Evolutionary conservation across 257 asterid species (phyloP), one percentile per base, ranked within the genome.

Genomic region (Primulina tabacum): DNA sequence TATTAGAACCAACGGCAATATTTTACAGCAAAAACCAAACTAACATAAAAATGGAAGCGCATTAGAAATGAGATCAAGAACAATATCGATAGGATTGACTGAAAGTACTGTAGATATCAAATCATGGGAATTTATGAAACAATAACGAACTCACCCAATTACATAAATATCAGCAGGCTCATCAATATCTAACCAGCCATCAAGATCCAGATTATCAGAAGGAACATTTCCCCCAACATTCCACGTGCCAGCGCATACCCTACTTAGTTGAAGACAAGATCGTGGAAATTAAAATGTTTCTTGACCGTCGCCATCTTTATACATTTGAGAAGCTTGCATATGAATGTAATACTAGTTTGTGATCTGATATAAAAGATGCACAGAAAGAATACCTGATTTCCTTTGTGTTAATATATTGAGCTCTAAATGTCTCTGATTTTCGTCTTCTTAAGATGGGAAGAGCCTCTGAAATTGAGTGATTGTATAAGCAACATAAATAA

Each of bases 141-240:
- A 56, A 30, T 52, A n/a, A 65, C 18, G 47, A 61, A 76, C 84
- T 81, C 75, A 92, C 98, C 98, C 96, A 30, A 92, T 80, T n/a
- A 90, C 96, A 73, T 92, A 92, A 8, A 90, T 62, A 80, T 92
- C 98, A 77, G 98, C 97, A 34, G 98, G 96, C 20, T 87, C 86
- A 76, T 65, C 87, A 60, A 85, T 74, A 73, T 82, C 90, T 65
- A 92, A 80, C 97, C 96, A 90, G 69, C 76, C 83, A 67, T 88
- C 96, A 59, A 92, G 84, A 73, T 92, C 92, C n/a, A 86, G 82
- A 62, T 87, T 87, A 74, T 90, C 95, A 0, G 85, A 78, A 68
- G 98, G 98, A 77, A 77, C 35, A 72, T 52, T 80, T 77, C 97
- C 97, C 20, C 87, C 97, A 64, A 87, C 90, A 63, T 92, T 92